Conservation (phyloP, 116 monocot species). For the Thalassia testudinum region DNA sequence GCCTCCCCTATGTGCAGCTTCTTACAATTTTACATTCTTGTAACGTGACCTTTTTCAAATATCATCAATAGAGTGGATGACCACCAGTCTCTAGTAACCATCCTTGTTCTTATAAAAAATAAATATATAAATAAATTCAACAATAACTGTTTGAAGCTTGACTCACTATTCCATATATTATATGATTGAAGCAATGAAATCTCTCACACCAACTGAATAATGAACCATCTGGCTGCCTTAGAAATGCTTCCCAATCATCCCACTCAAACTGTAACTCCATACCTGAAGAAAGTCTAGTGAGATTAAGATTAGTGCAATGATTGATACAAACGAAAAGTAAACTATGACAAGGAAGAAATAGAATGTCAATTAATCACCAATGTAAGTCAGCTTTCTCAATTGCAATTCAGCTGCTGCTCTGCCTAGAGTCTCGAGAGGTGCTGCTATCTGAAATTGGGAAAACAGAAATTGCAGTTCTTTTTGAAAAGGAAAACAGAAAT, state of each 20-base stretch:
- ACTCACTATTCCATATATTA: slow-evolving; percentile 78
- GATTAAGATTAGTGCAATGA: background rate
- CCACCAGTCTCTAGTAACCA: too few relatives aligned
- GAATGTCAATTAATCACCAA: slow-evolving; percentile 30
- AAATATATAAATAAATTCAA: too few relatives aligned
- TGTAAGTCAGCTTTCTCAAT: slow-evolving; percentile 67
- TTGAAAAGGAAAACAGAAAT: too few relatives aligned
- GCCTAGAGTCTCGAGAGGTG: slow-evolving; percentile 46
- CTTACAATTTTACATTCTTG: too few relatives aligned
- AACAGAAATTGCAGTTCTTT: too few relatives aligned
- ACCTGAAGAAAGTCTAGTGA: slow-evolving; percentile 18
- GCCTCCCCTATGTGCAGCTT: too few relatives aligned
- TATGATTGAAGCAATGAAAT: slow-evolving; percentile 45
- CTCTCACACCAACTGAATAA: slow-evolving; percentile 90
- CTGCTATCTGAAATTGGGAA: slow-evolving; percentile 37
- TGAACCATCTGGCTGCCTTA: slow-evolving; percentile 81
- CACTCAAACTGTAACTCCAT: slow-evolving; percentile 81
- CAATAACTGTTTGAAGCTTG: too few relatives aligned
- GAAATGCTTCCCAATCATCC: slow-evolving; percentile 72
- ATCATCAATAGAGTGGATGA: too few relatives aligned
- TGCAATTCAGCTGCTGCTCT: slow-evolving; percentile 68
- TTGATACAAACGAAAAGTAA: background rate
- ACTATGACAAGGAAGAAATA: background rate
- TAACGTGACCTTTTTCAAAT: too few relatives aligned
- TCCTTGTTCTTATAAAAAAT: too few relatives aligned